Conservation (phyloP, 441 rosid species). For the Croton setiger region DNA sequence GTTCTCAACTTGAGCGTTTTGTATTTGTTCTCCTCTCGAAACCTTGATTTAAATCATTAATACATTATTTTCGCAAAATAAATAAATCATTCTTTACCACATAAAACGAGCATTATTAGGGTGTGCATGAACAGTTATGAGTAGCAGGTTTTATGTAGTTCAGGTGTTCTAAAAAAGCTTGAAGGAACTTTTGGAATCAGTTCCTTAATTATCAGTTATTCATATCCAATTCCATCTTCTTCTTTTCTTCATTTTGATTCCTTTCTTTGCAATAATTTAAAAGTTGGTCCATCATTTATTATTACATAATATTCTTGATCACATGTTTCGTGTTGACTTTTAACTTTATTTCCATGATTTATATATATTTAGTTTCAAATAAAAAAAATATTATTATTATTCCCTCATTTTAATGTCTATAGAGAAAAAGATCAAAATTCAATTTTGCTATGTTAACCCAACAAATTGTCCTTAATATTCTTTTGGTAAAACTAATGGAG, state of each 20-base stretch:
- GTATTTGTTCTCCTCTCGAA: slow-evolving; percentile 11
- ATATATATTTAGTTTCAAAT: neutral
- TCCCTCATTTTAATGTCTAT: too few relatives aligned
- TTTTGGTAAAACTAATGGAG: too few relatives aligned
- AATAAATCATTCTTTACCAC: too few relatives aligned
- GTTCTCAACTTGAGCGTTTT: neutral
- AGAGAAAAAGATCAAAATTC: too few relatives aligned
- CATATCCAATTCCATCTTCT: slow-evolving; percentile 40
- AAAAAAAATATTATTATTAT: too few relatives aligned
- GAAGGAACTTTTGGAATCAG: slow-evolving; percentile 39
- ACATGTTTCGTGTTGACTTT: slow-evolving; percentile 17
- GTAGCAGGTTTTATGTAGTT: slow-evolving; percentile 40
- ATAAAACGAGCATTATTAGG: neutral
- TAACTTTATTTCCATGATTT: neutral
- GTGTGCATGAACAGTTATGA: slow-evolving; percentile 18
- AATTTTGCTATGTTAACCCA: too few relatives aligned
- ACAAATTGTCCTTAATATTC: too few relatives aligned
- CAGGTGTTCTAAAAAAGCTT: slow-evolving; percentile 30
- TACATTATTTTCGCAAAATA: neutral
- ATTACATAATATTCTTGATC: slow-evolving; percentile 15
- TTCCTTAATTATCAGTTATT: slow-evolving; percentile 39
- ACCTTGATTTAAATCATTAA: neutral
- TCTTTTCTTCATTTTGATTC: slow-evolving; percentile 35
- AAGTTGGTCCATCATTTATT: slow-evolving; percentile 41
- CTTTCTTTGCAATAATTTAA: slow-evolving; percentile 50